Evolutionary conservation across 768 basidiomycete species (phyloP).

Genomic region (Suillus sp.): DNA sequence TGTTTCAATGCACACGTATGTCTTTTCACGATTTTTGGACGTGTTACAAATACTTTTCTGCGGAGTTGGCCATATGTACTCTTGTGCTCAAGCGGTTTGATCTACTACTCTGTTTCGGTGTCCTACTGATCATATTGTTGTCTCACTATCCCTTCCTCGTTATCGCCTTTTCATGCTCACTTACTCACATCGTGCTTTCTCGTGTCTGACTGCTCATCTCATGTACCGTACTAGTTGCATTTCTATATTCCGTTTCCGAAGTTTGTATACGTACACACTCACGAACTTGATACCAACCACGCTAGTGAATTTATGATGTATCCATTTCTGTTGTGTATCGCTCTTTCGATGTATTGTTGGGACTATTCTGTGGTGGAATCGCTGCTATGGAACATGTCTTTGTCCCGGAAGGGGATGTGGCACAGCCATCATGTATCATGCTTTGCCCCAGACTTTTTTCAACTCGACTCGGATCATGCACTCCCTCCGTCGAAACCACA

Average conservation of each 20-base stretch:
- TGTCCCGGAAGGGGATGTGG: neutral
- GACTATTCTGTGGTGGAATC: neutral
- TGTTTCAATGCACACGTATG: neutral
- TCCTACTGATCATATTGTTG: neutral
- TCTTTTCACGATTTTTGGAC: neutral
- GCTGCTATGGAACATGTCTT: neutral
- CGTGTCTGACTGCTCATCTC: neutral
- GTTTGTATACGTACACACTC: conserved; percentile 4
- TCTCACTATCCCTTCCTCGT: neutral
- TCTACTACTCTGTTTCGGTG: neutral
- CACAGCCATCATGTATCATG: neutral
- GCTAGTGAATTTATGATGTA: conserved; percentile 8
- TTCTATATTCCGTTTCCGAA: conserved; percentile 2
- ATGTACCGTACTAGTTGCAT: conserved; percentile 11
- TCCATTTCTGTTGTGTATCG: neutral
- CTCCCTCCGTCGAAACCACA: neutral
- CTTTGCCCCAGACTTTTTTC: neutral
- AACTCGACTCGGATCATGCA: neutral
- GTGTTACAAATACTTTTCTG: neutral
- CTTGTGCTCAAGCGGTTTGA: neutral
- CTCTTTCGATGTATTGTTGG: neutral
- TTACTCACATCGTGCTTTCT: neutral
- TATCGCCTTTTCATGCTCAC: neutral
- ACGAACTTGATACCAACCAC: conserved; percentile 9
- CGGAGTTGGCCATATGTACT: neutral